phyloP scores from a whole-genome alignment of 2,329 filamentous ascomycete species.

The Amylocarpus encephaloides region DNA sequence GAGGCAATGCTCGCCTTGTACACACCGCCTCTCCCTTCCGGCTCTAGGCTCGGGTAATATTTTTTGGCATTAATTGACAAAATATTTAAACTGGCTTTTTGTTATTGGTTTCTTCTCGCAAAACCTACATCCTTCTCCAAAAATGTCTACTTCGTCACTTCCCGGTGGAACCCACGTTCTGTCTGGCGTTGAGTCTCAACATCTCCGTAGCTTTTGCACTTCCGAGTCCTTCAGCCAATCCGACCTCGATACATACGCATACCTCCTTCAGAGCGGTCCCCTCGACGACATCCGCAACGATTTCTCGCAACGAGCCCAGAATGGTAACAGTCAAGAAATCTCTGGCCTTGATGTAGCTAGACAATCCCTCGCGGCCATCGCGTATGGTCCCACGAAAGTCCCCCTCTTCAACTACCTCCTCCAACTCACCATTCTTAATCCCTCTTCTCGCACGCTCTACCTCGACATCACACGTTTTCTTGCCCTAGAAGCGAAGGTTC shows the following conservation, averaged over 20 bases:
- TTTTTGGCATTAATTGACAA: too few species aligned
- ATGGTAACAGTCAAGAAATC: background rate
- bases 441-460: background rate
- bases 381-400: constrained; percentile 8
- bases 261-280: background rate
- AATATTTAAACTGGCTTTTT: too few species aligned
- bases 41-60: too few species aligned
- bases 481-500: constrained; percentile 6
- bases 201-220: constrained; percentile 4
- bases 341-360: background rate
- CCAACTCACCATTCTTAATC: constrained; percentile 9
- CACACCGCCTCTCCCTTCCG: too few species aligned
- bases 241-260: constrained; percentile 7
- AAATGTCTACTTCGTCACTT: background rate
- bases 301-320: background rate
- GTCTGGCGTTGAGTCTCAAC: constrained; percentile 5
- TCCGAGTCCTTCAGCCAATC: background rate
- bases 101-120: too few species aligned
- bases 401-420: constrained; percentile 12
- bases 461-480: constrained; percentile 5
- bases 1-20: too few species aligned
- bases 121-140: too few species aligned
- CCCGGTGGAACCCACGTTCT: constrained; percentile 2
- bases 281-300: background rate
- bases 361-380: constrained; percentile 1